A percentile compares a stretch with the other conserved stretches of the same genome.
Conservation (phyloP, 2,329 filamentous ascomycete genomes). For the Fusarium sp. region DNA sequence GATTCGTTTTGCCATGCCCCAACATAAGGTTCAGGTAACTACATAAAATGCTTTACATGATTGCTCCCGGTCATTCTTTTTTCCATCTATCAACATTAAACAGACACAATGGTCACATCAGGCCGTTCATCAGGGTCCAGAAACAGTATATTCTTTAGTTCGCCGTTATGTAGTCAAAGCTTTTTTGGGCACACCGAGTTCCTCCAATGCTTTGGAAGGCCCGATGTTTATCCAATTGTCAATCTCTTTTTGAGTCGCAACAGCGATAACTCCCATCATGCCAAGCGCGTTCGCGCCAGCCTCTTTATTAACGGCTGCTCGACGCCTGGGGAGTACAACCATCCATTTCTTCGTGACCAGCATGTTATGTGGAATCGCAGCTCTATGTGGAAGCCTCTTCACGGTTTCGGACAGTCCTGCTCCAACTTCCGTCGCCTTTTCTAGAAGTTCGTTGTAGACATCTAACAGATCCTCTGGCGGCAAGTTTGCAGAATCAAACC, state of each 20-base stretch:
- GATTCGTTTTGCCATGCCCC: no score
- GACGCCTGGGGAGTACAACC: not conserved
- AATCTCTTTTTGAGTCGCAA: not conserved
- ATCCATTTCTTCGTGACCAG: not conserved
- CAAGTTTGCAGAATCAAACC: rapidly evolving
- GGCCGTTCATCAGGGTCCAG: no score
- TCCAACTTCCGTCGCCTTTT: rapidly evolving
- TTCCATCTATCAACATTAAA: no score
- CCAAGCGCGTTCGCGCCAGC: slow-evolving; percentile 2
- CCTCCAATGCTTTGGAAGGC: not conserved
- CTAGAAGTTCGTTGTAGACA: not conserved
- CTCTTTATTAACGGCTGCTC: not conserved
- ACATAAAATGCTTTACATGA: no score
- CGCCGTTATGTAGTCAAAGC: no score
- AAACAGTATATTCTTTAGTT: no score
- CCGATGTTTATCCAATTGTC: not conserved
- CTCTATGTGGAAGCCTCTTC: rapidly evolving
- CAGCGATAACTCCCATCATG: slow-evolving; percentile 1
- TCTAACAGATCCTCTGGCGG: rapidly evolving
- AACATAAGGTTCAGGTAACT: no score
- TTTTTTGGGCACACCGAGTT: not conserved
- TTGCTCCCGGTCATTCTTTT: no score
- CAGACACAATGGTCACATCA: no score
- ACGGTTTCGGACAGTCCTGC: not conserved
- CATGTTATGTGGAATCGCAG: not conserved